Conservation (phyloP, 106 monocot species). For the Hemerocallis citrina region DNA sequence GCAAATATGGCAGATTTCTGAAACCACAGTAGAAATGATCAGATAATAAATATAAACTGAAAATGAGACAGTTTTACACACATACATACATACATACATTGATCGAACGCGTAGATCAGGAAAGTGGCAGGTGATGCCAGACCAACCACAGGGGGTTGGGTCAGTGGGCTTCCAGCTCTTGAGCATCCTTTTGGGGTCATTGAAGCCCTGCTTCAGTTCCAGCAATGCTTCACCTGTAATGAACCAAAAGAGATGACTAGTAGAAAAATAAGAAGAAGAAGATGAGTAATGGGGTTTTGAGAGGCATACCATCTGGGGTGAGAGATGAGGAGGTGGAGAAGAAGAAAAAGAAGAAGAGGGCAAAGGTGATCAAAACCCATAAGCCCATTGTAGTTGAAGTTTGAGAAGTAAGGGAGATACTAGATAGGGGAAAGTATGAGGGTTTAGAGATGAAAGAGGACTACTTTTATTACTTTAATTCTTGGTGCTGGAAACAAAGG, state of each 20-base stretch:
- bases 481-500: neutral
- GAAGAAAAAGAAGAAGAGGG: neutral
- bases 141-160: slow-evolving; percentile 77
- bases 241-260: too few relatives aligned
- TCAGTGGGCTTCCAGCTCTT: slow-evolving; percentile 52
- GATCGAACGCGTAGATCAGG: slow-evolving; percentile 66
- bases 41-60: too few relatives aligned
- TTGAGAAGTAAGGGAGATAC: neutral
- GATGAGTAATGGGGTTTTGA: too few relatives aligned
- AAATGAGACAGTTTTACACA: too few relatives aligned
- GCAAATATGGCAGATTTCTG: slow-evolving; percentile 87
- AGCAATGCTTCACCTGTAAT: slow-evolving; percentile 70
- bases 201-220: slow-evolving; percentile 72
- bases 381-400: neutral
- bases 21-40: too few relatives aligned
- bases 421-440: neutral
- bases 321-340: neutral
- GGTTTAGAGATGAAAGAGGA: neutral
- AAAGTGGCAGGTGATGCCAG: slow-evolving; percentile 70
- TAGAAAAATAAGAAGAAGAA: too few relatives aligned
- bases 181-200: slow-evolving; percentile 35
- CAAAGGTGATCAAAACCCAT: neutral
- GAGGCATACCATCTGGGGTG: slow-evolving; percentile 1
- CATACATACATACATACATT: too few relatives aligned
- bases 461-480: neutral